phyloP scores from a whole-genome alignment of 1,284 basidiomycete genomes.

The Pseudozyma hubeiensis region DNA sequence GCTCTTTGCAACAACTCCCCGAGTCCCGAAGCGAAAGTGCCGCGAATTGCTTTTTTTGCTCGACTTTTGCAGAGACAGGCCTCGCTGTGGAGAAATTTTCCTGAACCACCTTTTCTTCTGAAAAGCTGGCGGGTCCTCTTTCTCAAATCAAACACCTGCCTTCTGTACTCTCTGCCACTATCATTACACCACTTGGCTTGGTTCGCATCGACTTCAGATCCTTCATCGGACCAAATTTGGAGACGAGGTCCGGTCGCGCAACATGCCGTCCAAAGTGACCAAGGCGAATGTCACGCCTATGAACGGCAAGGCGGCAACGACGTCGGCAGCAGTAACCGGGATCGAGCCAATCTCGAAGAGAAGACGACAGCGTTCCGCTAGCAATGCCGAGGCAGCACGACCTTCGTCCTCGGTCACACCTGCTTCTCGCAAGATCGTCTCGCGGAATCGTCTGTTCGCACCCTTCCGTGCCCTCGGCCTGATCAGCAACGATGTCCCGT shows the following conservation, averaged over 20 bases:
- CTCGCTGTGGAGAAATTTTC: slow-evolving; percentile 30
- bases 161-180: background rate
- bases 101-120: slow-evolving; percentile 1
- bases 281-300: slow-evolving; percentile 16
- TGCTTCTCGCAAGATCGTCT: slow-evolving; percentile 23
- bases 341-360: slow-evolving; percentile 31
- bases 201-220: background rate
- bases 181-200: background rate
- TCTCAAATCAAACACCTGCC: background rate
- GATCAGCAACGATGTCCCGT: slow-evolving; percentile 90
- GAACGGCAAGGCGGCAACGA: slow-evolving; percentile 24
- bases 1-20: background rate
- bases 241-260: background rate
- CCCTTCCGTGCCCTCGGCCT: slow-evolving; percentile 95
- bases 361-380: slow-evolving; percentile 13
- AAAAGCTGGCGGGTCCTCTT: background rate
- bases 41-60: slow-evolving; percentile 7
- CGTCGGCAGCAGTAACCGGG: slow-evolving; percentile 11
- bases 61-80: slow-evolving; percentile 16
- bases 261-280: slow-evolving; percentile 41
- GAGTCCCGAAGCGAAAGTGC: slow-evolving; percentile 21
- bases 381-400: slow-evolving; percentile 1
- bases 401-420: slow-evolving; percentile 11
- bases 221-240: background rate
- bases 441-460: slow-evolving; percentile 77